A percentile compares a stretch with the other conserved stretches of the same genome.
Conservation (phyloP, 2,329 filamentous ascomycete genomes). For the Aureobasidium mangrovei region DNA sequence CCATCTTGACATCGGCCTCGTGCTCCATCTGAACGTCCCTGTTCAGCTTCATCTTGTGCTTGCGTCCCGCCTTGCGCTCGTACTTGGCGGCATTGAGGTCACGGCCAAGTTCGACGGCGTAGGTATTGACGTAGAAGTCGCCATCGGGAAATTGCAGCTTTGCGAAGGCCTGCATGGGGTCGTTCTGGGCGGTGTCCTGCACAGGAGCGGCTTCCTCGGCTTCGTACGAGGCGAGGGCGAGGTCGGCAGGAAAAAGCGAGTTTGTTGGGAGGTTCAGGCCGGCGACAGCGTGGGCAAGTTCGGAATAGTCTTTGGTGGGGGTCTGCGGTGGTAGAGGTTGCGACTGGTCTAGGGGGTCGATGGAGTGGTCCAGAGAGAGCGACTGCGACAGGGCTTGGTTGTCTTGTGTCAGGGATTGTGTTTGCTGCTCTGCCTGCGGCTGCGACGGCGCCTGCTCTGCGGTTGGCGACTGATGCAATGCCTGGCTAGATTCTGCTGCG, state of each 20-base stretch:
- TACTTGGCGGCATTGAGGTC: conserved; percentile 49
- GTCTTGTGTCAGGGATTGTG: conserved; percentile 4
- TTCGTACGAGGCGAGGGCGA: conserved; percentile 16
- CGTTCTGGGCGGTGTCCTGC: conserved; percentile 5
- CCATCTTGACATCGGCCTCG: conserved; percentile 10
- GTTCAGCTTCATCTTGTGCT: conserved; percentile 14
- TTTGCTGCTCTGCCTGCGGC: conserved; percentile 8
- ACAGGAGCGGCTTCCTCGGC: conserved; percentile 16
- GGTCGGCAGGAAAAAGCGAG: conserved; percentile 6
- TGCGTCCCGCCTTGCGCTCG: conserved; percentile 12
- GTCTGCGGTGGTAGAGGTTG: conserved; percentile 5
- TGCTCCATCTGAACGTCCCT: conserved; percentile 18
- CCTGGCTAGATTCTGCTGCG: neutral
- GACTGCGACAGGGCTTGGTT: neutral
- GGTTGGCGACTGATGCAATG: too few species aligned
- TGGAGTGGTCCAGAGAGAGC: neutral
- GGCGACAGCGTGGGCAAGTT: conserved; percentile 10
- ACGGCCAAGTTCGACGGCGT: conserved; percentile 62
- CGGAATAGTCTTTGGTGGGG: conserved; percentile 7
- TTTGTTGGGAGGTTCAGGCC: conserved; percentile 5
- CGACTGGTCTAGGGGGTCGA: conserved; percentile 3
- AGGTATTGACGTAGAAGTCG: conserved; percentile 70
- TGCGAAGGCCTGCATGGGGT: conserved; percentile 49
- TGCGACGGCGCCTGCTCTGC: neutral
- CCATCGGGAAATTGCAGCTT: conserved; percentile 66